These are phyloP conservation scores for Nidula microcarpa DNA, from an alignment of 768 basidiomycete genomes.

Conservation along the genomic window DNA sequence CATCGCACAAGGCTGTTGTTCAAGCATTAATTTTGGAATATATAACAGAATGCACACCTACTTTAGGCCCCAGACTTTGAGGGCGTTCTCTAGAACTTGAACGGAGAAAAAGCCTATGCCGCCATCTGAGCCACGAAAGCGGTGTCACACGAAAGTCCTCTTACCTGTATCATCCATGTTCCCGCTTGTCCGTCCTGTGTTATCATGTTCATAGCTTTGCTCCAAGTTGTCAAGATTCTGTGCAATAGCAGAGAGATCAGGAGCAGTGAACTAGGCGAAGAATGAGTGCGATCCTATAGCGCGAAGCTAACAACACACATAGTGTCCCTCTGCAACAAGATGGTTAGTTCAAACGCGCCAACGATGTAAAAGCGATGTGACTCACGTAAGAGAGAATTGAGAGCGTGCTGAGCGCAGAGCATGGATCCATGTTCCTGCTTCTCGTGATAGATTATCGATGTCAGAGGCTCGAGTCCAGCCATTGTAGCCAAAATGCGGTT, in stretches of 20 bases:
- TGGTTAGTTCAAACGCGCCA: constrained; percentile 5
- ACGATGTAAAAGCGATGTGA: constrained; percentile 10
- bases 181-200: constrained; percentile 43
- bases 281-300: not conserved
- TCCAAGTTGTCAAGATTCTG: constrained; percentile 66
- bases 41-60: constrained; percentile 34
- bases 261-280: constrained; percentile 61
- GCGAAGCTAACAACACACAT: constrained; percentile 23
- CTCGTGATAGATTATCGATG: constrained; percentile 71
- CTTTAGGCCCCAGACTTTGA: constrained; percentile 84
- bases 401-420: constrained; percentile 85
- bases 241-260: constrained; percentile 77
- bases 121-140: not conserved
- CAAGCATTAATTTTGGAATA: constrained; percentile 4
- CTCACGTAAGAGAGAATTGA: constrained; percentile 78
- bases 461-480: constrained; percentile 55
- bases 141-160: too few species aligned
- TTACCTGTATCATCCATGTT: constrained; percentile 94
- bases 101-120: constrained; percentile 83
- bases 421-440: constrained; percentile 74
- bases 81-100: constrained; percentile 81
- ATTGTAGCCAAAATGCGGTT: constrained; percentile 25
- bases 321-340: constrained; percentile 34
- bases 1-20: constrained; percentile 71
- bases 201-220: constrained; percentile 48